These are phyloP conservation scores for Neoboletus magnificus DNA, from an alignment of 768 basidiomycete species.

Conservation along the genomic window DNA sequence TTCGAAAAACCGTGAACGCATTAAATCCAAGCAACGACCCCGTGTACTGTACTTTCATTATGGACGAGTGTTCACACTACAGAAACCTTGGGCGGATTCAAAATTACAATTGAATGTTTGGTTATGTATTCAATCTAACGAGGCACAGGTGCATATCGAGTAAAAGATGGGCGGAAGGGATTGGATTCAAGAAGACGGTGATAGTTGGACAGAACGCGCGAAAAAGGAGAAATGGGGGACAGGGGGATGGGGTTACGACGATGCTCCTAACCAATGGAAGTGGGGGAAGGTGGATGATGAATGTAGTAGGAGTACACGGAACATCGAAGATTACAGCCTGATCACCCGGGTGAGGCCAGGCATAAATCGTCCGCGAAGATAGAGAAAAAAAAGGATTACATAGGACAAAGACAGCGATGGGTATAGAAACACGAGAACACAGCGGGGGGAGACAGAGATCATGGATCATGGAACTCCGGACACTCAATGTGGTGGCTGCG, in stretches of 20 bases:
- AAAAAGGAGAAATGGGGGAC: constrained; percentile 1
- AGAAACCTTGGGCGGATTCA: neutral
- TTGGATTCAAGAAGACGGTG: constrained; percentile 1
- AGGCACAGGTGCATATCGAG: constrained; percentile 3
- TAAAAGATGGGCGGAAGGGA: neutral
- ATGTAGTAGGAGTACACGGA: constrained; percentile 34
- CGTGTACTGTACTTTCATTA: neutral
- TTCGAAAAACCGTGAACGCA: no score
- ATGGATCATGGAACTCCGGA: constrained; percentile 43
- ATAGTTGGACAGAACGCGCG: neutral
- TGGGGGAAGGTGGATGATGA: constrained; percentile 32
- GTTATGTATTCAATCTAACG: constrained; percentile 2
- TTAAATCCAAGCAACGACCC: neutral
- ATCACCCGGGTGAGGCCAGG: neutral
- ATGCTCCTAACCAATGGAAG: constrained; percentile 50
- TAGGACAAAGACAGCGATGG: neutral
- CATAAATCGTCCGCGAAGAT: constrained; percentile 6
- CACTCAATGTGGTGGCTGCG: constrained; percentile 55
- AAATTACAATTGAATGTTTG: neutral
- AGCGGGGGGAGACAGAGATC: neutral
- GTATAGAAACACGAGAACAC: constrained; percentile 13
- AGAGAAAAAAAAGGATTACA: constrained; percentile 2
- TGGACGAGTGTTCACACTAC: neutral
- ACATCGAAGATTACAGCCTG: constrained; percentile 41
- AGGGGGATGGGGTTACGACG: constrained; percentile 44